Conservation (phyloP, 331 rosid species). For the Quercus tomentella region DNA sequence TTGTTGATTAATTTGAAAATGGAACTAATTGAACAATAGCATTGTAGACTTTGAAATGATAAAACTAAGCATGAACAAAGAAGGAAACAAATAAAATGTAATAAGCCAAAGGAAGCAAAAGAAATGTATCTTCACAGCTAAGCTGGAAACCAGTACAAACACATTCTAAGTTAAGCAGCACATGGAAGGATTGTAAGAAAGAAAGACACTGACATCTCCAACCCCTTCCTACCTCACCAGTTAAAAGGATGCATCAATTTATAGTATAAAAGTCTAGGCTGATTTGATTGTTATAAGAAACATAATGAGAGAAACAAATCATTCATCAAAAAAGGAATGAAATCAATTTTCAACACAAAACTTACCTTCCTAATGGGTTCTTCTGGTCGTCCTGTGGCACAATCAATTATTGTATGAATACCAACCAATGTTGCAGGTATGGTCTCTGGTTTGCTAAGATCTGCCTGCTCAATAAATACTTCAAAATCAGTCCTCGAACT, state of each 20-base stretch:
- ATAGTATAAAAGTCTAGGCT: background rate
- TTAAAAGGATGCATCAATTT: background rate
- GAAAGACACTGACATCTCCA: background rate
- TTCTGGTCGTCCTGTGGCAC: conserved; percentile 98
- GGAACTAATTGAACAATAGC: background rate
- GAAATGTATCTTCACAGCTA: background rate
- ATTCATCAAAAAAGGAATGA: too few species aligned
- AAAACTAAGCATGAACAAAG: background rate
- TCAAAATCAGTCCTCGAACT: background rate
- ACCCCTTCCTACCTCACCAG: background rate
- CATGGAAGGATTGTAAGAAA: background rate
- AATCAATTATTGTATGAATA: conserved; percentile 79
- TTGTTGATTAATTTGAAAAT: background rate
- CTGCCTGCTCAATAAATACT: conserved; percentile 56
- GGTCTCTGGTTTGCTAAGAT: conserved; percentile 84
- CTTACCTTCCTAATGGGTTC: conserved; percentile 85
- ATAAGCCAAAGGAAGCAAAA: too few species aligned
- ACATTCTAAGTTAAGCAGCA: background rate
- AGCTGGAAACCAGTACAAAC: background rate
- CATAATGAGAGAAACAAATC: background rate
- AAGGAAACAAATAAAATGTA: background rate
- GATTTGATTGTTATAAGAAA: background rate
- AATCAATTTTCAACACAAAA: background rate
- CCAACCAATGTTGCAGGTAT: conserved; percentile 97
- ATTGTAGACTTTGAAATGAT: background rate